Conservation (phyloP, 495 filamentous ascomycete genomes). For the Xylaria longipes region DNA sequence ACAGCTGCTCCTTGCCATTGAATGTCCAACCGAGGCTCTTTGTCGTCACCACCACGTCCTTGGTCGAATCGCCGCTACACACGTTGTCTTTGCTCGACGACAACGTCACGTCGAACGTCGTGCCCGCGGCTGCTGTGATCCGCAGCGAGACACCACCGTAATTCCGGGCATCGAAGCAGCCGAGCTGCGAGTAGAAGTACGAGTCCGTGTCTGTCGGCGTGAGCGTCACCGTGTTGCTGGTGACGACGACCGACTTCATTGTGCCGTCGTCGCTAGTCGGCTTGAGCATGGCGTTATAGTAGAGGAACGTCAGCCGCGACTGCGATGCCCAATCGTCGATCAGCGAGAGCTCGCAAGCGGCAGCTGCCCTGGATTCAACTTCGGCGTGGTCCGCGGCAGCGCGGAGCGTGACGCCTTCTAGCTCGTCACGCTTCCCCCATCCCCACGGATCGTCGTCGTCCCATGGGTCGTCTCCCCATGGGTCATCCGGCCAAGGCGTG, state of each 20-base stretch:
- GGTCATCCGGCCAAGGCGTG: constrained; percentile 19
- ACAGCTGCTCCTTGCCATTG: constrained; percentile 65
- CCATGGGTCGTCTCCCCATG: constrained; percentile 32
- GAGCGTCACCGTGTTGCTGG: constrained; percentile 59
- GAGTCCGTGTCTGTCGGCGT: constrained; percentile 55
- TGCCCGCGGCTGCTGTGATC: constrained; percentile 61
- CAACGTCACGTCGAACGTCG: constrained; percentile 61
- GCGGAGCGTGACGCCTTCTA: constrained; percentile 23
- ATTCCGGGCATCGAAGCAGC: constrained; percentile 58
- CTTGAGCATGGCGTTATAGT: constrained; percentile 65
- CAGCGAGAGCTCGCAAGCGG: constrained; percentile 56
- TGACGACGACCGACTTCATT: constrained; percentile 64
- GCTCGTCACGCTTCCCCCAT: constrained; percentile 24
- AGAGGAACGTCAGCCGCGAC: constrained; percentile 68
- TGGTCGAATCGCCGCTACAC: constrained; percentile 48
- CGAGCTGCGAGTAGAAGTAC: constrained; percentile 66
- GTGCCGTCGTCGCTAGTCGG: constrained; percentile 65
- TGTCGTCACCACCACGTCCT: constrained; percentile 46
- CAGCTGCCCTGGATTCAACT: constrained; percentile 26
- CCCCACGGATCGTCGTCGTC: constrained; percentile 20
- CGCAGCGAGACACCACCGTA: constrained; percentile 67
- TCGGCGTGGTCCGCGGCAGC: constrained; percentile 25
- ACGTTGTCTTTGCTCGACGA: constrained; percentile 52
- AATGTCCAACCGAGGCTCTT: constrained; percentile 65
- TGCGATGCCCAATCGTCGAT: constrained; percentile 70